Evolutionary conservation across 371 early-diverging fungal genomes (phyloP).

Genomic region (Synchytrium microbalum): DNA sequence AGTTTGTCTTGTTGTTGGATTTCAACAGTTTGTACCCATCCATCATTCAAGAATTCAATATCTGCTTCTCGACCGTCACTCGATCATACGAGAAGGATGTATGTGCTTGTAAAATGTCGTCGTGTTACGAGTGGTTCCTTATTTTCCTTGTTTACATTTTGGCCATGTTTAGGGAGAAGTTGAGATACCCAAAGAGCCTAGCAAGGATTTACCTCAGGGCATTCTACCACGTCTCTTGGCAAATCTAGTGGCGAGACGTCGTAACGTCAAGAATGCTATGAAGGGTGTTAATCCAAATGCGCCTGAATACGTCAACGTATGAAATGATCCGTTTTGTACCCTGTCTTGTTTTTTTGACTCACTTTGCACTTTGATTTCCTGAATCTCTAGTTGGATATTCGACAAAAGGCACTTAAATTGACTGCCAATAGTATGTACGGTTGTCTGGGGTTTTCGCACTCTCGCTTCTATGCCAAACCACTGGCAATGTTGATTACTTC

Average conservation of each 20-base stretch:
- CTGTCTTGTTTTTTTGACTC: not conserved
- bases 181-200: constrained; percentile 69
- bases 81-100: constrained; percentile 26
- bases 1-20: constrained; percentile 93
- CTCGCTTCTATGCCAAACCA: constrained; percentile 97
- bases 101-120: constrained; percentile 10
- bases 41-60: constrained; percentile 99
- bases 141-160: too few species aligned
- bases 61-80: constrained; percentile 97
- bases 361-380: constrained; percentile 1
- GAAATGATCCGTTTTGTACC: not conserved
- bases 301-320: constrained; percentile 19
- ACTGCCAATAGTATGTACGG: constrained; percentile 99
- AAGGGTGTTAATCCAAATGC: constrained; percentile 51
- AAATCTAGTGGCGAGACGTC: constrained; percentile 85
- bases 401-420: constrained; percentile 96
- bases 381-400: constrained; percentile 65
- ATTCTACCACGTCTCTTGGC: constrained; percentile 87
- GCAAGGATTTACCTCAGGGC: constrained; percentile 55
- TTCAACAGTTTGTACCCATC: constrained; percentile 99
- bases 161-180: not conserved
- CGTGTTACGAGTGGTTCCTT: too few species aligned
- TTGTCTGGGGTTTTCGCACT: constrained; percentile 93
- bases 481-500: constrained; percentile 97
- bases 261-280: constrained; percentile 86